These are phyloP conservation scores for Camelina sativa DNA, from an alignment of 345 rosid species.

Conservation along the genomic window DNA sequence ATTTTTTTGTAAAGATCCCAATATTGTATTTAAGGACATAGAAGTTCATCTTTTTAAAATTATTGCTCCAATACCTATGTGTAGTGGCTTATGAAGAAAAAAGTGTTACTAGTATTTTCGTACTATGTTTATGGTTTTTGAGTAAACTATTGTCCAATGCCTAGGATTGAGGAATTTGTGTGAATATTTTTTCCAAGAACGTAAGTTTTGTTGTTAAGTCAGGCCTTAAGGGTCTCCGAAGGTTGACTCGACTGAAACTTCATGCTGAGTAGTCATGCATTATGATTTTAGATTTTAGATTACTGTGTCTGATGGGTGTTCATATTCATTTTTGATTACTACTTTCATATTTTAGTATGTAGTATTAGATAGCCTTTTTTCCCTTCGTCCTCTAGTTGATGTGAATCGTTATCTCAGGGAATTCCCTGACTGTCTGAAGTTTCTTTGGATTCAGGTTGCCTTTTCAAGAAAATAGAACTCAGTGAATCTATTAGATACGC, in stretches of 20 bases:
- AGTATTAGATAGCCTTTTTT: constrained; percentile 9
- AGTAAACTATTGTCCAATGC: not conserved
- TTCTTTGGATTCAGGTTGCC: constrained; percentile 61
- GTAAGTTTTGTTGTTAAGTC: constrained; percentile 11
- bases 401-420: constrained; percentile 2
- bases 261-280: constrained; percentile 2
- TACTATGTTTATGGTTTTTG: not conserved
- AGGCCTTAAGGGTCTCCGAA: not conserved
- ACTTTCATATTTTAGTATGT: constrained; percentile 16
- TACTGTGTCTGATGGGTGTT: constrained; percentile 3
- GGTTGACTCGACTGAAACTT: not conserved
- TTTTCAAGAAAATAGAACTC: constrained; percentile 90
- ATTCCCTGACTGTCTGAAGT: constrained; percentile 26
- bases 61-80: constrained; percentile 31
- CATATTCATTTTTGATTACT: not conserved
- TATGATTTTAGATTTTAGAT: constrained; percentile 5
- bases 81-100: not conserved
- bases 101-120: constrained; percentile 7
- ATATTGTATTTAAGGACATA: constrained; percentile 16
- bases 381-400: constrained; percentile 4
- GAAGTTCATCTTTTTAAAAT: constrained; percentile 57
- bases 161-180: constrained; percentile 45
- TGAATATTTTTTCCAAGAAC: constrained; percentile 16
- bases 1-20: not conserved
- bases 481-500: constrained; percentile 92